Base-by-base conservation (phyloP, 2,329 filamentous ascomycete genomes). In the Penicillium fuscoglaucum region DNA sequence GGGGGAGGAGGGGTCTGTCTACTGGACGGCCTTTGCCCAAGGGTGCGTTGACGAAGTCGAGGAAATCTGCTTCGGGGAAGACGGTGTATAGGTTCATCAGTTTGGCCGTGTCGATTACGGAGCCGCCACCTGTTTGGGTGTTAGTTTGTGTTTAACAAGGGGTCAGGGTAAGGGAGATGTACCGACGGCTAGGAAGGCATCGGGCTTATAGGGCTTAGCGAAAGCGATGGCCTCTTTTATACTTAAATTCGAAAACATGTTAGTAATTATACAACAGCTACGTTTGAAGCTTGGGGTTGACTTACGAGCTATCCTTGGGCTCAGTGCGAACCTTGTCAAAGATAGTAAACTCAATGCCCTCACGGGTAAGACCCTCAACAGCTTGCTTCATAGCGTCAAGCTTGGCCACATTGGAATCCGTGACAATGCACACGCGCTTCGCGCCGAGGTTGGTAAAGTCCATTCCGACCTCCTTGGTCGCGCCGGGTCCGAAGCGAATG, bases 1-100 rank as follows among this genome's bases (percentile, higher is more conserved):
- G 82, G 1, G 91, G 91, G 66, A 84, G 86, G 15, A 96, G 81
- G 44, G 85, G 83, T 57, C 84, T 85, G 31, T 85, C 85, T 59
- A 96, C 89, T 0, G 91, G 90, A 26, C 85, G 78, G 4, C 95
- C 95, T 62, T 90, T 91, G 59, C 95, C 95, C 0, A 98, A 80
- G 0, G 95, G 95, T 0, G 93, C 93, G 71, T 98, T 98, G 75
- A 99, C 95, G 68, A 99, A 99, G 80, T 99, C 93, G 37, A 98
- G 83, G 72, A 99, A 97, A 67, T 95, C 90, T 35, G 93, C 93
- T 8, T 97, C 90, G 0, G 93, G 93, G 72, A 92, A 97, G 62
- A 86, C 88, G 0, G 88, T 90, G 78, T 98, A 98, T 0, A 99
- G 83, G 72, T 99, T 99, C 93, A 99, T 98, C 57, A 99, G 83